Evolutionary conservation across 306 rosid species (phyloP).

Genomic region (Medicago ruthenica): DNA sequence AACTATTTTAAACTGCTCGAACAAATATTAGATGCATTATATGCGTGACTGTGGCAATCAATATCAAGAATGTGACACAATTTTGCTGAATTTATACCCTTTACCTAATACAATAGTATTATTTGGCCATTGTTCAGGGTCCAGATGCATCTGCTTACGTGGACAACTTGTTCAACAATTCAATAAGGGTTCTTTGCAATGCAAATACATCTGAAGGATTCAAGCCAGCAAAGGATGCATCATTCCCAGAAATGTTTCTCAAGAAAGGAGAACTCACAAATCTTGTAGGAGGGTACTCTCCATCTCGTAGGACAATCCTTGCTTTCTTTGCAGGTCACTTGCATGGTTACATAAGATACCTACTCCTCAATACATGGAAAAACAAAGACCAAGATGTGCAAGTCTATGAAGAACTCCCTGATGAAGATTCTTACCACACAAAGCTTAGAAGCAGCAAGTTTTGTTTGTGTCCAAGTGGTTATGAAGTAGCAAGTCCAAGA

Average conservation of each 20-base stretch:
- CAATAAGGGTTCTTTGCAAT: conserved; percentile 71
- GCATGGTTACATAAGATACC: conserved; percentile 63
- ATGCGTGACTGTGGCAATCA: too few relatives aligned
- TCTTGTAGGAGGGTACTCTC: conserved; percentile 50
- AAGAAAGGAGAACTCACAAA: conserved; percentile 34
- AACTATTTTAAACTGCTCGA: too few relatives aligned
- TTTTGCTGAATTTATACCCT: too few relatives aligned
- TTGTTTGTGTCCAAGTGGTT: conserved; percentile 67
- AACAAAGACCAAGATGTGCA: conserved; percentile 66
- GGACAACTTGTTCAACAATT: conserved; percentile 53
- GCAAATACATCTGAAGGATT: conserved; percentile 75
- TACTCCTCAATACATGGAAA: conserved; percentile 54
- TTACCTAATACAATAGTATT: neutral
- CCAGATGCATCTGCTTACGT: conserved; percentile 50
- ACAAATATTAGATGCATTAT: too few relatives aligned
- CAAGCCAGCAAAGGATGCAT: conserved; percentile 61
- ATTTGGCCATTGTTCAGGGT: conserved; percentile 47
- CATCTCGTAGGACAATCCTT: conserved; percentile 54
- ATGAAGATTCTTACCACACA: conserved; percentile 46
- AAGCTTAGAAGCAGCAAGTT: conserved; percentile 63
- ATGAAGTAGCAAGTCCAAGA: conserved; percentile 70
- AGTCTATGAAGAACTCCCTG: conserved; percentile 55
- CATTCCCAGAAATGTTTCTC: conserved; percentile 64
- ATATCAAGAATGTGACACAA: too few relatives aligned
- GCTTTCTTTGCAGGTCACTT: conserved; percentile 66